Evolutionary conservation across 257 asterid species (phyloP).

Genomic region (Knoxia roxburghii): DNA sequence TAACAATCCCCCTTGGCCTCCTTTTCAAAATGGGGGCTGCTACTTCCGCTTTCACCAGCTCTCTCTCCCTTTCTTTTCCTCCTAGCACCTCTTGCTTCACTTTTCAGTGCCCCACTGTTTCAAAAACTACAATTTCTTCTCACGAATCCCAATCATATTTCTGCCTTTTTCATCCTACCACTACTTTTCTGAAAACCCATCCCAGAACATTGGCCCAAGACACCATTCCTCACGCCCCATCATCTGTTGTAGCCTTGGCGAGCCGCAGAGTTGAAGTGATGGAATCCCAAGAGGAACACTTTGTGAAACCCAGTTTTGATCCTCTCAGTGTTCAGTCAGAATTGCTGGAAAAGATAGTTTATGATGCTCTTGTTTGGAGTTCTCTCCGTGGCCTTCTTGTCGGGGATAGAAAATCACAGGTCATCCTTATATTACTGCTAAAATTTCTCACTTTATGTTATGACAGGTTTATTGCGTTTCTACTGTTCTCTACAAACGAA

Average conservation of each 20-base stretch:
- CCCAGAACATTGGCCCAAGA: slow-evolving; percentile 19
- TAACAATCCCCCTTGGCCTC: not conserved
- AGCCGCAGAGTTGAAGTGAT: slow-evolving; percentile 26
- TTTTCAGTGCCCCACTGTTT: slow-evolving; percentile 1
- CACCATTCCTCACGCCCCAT: slow-evolving; percentile 25
- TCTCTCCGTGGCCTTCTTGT: slow-evolving; percentile 87
- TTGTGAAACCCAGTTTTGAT: slow-evolving; percentile 40
- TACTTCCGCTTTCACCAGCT: slow-evolving; percentile 11
- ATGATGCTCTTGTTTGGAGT: slow-evolving; percentile 87
- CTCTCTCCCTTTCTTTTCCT: slow-evolving; percentile 13
- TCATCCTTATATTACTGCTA: slow-evolving; percentile 13
- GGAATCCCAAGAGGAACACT: slow-evolving; percentile 14
- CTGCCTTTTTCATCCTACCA: slow-evolving; percentile 5
- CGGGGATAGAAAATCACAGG: slow-evolving; percentile 80
- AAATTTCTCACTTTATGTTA: not conserved
- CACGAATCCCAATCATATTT: slow-evolving; percentile 14
- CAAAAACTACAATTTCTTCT: slow-evolving; percentile 12
- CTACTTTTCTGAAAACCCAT: slow-evolving; percentile 22
- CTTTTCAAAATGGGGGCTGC: slow-evolving; percentile 28
- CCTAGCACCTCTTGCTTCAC: slow-evolving; percentile 9
- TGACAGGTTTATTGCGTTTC: not conserved
- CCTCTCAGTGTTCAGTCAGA: slow-evolving; percentile 51
- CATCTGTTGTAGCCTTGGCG: slow-evolving; percentile 31
- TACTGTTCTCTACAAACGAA: not conserved
- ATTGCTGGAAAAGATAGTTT: slow-evolving; percentile 56